Evolutionary conservation across 352 stramenopile species (phyloP), one percentile per base, ranked within the genome.

Genomic region (Phytophthora niederhauseri): DNA sequence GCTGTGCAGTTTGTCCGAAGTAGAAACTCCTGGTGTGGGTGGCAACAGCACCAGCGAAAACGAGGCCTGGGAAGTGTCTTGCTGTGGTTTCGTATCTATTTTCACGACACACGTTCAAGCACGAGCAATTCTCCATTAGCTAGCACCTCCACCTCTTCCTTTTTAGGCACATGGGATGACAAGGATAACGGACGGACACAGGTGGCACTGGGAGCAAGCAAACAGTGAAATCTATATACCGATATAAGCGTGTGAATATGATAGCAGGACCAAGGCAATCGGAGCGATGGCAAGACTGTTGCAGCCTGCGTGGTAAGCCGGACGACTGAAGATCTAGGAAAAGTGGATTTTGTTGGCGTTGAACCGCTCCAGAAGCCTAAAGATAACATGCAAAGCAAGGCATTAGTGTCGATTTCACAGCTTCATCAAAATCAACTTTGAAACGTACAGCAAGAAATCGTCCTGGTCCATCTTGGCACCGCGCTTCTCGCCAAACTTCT

Each of bases 331-430:
- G 55, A 63, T 74, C 87, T 80, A 94, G 6, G 91, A 96, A 84
- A 99, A 99, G 77, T 99, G 97, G 68, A 99, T 97, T 54, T 98
- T 95, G 62, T 91, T 95, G 20, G 91, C 82, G 70, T 99, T 99
- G 79, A 99, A 99, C 56, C 98, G 93, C 51, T 96, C 90, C 20
- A 99, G 84, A 30, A 99, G 64, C 19, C 85, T 95, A 71, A 43
- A 12, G 12, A 5, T 48, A 5, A 48, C 41, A 20, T 51, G 4
- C 5, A 8, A 49, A 34, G n/a, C 31, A 24, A 65, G 30, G 46
- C 2, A 43, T 68, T 30, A 51, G 22, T 28, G 20, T 50, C 38
- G 34, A 45, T 17, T 34, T 4, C 2, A 46, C 17, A 46, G 12
- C 34, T 49, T 24, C 0, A 19, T 55, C 19, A 57, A 43, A 3